These are phyloP conservation scores for Vigna trinervia DNA, from an alignment of 306 rosid species.

Conservation along the genomic window DNA sequence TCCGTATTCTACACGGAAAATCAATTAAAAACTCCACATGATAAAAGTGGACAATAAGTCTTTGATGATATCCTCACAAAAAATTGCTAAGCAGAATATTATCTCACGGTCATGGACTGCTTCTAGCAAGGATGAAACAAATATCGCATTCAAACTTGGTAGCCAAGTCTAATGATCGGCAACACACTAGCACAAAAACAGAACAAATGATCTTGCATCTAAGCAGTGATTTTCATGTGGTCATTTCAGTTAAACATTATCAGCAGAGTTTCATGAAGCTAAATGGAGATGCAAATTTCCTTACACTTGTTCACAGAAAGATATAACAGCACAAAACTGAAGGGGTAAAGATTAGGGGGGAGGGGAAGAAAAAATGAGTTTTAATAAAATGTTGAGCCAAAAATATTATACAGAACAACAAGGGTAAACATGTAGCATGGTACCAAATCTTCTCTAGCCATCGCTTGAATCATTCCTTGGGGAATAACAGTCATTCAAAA, in stretches of 20 bases:
- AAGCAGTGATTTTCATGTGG: constrained; percentile 21
- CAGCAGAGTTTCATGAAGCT: constrained; percentile 37
- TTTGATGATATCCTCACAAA: not conserved
- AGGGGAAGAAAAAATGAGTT: constrained; percentile 48
- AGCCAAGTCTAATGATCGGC: constrained; percentile 3
- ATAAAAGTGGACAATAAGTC: not conserved
- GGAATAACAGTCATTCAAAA: constrained; percentile 36
- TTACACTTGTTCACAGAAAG: constrained; percentile 40
- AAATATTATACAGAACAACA: constrained; percentile 49
- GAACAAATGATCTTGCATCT: constrained; percentile 1
- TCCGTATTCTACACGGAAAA: not conserved
- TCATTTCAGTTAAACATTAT: constrained; percentile 37
- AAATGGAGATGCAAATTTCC: constrained; percentile 40
- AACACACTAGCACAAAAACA: not conserved
- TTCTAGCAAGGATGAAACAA: not conserved
- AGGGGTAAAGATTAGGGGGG: constrained; percentile 33
- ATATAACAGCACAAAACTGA: constrained; percentile 17
- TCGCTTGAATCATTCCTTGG: constrained; percentile 44
- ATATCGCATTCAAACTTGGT: not conserved
- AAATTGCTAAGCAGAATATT: not conserved
- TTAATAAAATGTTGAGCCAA: constrained; percentile 42
- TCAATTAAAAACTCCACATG: not conserved
- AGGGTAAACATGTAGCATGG: constrained; percentile 41
- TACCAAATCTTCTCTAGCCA: constrained; percentile 40
- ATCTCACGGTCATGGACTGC: not conserved